Evolutionary conservation across 2,329 filamentous ascomycete species (phyloP).

Genomic region (Mycosphaerella arachidis): DNA sequence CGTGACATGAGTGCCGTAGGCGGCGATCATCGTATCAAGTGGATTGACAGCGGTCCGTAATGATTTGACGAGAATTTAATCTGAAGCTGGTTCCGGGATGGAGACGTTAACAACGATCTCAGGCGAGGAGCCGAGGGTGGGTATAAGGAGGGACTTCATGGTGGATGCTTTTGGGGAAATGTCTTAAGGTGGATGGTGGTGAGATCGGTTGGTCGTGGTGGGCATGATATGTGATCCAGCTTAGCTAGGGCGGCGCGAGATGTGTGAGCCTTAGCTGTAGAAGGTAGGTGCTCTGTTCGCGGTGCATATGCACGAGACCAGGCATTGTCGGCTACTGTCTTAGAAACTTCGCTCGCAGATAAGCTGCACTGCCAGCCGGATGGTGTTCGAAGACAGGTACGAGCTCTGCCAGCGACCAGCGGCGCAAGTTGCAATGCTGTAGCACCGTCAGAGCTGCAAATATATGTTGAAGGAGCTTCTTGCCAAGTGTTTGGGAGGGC

Average conservation of each 20-base stretch:
- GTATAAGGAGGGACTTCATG: not conserved
- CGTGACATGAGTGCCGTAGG: not conserved
- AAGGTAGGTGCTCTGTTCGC: no score
- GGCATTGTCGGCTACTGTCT: no score
- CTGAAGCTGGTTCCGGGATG: not conserved
- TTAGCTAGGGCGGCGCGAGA: no score
- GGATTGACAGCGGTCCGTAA: constrained; percentile 3
- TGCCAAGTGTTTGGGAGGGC: not conserved
- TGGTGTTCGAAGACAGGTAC: not conserved
- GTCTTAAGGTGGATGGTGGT: no score
- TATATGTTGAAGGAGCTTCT: not conserved
- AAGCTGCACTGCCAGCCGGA: no score
- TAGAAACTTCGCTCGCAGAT: no score
- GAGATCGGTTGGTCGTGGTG: not conserved
- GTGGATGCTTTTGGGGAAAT: not conserved
- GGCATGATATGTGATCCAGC: no score
- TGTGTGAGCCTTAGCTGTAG: no score
- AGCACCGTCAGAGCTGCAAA: not conserved
- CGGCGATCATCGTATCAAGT: constrained; percentile 2
- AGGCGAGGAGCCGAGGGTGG: not conserved
- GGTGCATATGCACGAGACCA: no score
- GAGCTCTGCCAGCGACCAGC: not conserved
- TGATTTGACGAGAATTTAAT: constrained; percentile 4
- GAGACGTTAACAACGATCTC: not conserved
- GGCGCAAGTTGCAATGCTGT: not conserved